Evolutionary conservation across 176 grass and related monocot genomes (phyloP), one percentile per base, ranked within the genome.

Genomic region (Raddia distichophylla): DNA sequence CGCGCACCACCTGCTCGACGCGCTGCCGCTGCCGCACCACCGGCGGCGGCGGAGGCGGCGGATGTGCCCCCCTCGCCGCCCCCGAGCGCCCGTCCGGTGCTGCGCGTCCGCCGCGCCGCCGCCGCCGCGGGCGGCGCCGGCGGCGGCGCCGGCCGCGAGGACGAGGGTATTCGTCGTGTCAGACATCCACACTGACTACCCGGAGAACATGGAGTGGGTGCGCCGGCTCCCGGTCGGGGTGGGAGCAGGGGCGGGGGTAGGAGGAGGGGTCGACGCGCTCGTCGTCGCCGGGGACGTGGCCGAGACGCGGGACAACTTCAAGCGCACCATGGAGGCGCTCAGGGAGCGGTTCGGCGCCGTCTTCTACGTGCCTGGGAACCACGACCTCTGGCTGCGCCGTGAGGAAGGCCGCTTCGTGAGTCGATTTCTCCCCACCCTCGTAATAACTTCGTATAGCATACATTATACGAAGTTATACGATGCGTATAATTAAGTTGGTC

Each of bases 161-260:
- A 75, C 78, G 54, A 90, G 92, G 73, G 88, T 98, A 34, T 95
- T 95, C 79, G 95, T 95, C 22, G 90, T 98, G 2, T 98, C 95
- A 18, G 95, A 95, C 82, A 79, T 98, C 74, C 92, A 98, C 78
- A 98, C 90, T 18, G 95, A 98, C 84, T 95, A 93, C 78, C 42
- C 37, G 57, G 95, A 95, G 79, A 98, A 98, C 84, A 98, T 98
- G 95, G 90, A 90, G n/a, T 98, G 95, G 95, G 95, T 98, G 69
- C 87, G 71, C 74, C 61, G 82, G 45, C 76, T 98, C 35, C 86
- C 90, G 22, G 79, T 70, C 19, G 79, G 72, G 78, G 78, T 46
- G 47, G 74, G 74, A 0, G 55, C 60, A 33, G n/a, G 70, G 22
- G 16, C 1, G 1, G 45, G 12, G 27, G 70, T 1, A 0, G 70